Percentiles rank a stretch among this genome's conserved stretches.
Conservation (phyloP, 225 moss, liverwort and hornwort genomes). For the Anthoceros angustus region DNA sequence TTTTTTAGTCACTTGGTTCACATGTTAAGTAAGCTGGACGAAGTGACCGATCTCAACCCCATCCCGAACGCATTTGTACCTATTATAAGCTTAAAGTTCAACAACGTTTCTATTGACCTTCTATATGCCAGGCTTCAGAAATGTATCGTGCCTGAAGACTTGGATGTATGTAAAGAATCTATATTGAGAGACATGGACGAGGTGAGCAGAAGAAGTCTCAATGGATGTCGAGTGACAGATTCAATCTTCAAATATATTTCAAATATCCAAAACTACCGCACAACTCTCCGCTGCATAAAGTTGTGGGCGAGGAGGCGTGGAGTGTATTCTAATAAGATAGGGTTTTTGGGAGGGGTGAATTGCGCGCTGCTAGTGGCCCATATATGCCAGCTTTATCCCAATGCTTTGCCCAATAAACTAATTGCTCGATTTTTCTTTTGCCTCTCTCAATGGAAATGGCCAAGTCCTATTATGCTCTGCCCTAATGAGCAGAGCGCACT, state of each 20-base stretch:
- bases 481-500: constrained; percentile 85
- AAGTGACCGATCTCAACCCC: constrained; percentile 86
- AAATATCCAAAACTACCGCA: constrained; percentile 84
- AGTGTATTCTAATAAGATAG: constrained; percentile 92
- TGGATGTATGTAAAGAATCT: constrained; percentile 81
- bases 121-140: constrained; percentile 66
- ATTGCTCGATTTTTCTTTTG: constrained; percentile 94
- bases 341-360: constrained; percentile 96
- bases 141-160: constrained; percentile 89
- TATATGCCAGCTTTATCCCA: constrained; percentile 95
- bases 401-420: constrained; percentile 91
- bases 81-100: constrained; percentile 85
- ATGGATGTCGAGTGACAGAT: constrained; percentile 92
- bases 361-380: constrained; percentile 97
- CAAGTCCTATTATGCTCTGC: constrained; percentile 95
- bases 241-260: constrained; percentile 84
- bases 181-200: constrained; percentile 84
- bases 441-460: constrained; percentile 96
- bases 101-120: constrained; percentile 74
- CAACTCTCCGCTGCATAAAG: constrained; percentile 91
- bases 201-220: constrained; percentile 88
- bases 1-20: constrained; percentile 66
- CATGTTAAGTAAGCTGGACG: constrained; percentile 39
- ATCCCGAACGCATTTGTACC: constrained; percentile 95
- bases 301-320: constrained; percentile 97